Conservation (phyloP, 108 stramenopile species). For the Pseudonitzschia delicatissima region DNA sequence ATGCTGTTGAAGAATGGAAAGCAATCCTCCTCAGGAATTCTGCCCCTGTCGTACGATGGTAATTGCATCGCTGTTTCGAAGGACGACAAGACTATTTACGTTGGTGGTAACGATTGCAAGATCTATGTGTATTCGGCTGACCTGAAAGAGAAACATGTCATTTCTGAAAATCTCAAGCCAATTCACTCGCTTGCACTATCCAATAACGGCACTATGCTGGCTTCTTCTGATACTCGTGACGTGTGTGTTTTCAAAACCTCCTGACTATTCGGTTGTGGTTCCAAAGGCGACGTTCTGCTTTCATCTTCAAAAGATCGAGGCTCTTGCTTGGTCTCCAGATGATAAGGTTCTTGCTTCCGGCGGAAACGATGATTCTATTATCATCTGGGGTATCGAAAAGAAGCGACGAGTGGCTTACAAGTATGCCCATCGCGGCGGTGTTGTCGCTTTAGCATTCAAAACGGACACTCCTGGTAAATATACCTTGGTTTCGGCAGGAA, state of each 20-base stretch:
- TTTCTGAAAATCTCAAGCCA: conserved; percentile 60
- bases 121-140: conserved; percentile 77
- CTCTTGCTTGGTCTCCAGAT: conserved; percentile 74
- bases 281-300: conserved; percentile 78
- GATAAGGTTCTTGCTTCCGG: conserved; percentile 75
- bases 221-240: conserved; percentile 81
- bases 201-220: conserved; percentile 77
- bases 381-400: conserved; percentile 71
- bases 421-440: conserved; percentile 84
- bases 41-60: conserved; percentile 63
- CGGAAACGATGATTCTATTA: conserved; percentile 77
- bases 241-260: conserved; percentile 69
- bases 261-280: conserved; percentile 48
- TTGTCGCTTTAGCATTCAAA: conserved; percentile 60
- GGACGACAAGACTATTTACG: conserved; percentile 80
- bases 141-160: conserved; percentile 53
- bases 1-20: conserved; percentile 48
- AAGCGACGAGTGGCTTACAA: conserved; percentile 73
- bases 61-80: conserved; percentile 67
- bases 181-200: conserved; percentile 84
- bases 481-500: conserved; percentile 87
- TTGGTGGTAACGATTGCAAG: conserved; percentile 91
- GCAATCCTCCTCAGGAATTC: conserved; percentile 39
- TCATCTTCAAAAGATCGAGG: conserved; percentile 69
- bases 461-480: conserved; percentile 20